A percentile compares a stretch with the other conserved stretches of the same genome.
Evolutionary conservation across 768 basidiomycete genomes (phyloP).

Genomic region (Tulasnella sp.): DNA sequence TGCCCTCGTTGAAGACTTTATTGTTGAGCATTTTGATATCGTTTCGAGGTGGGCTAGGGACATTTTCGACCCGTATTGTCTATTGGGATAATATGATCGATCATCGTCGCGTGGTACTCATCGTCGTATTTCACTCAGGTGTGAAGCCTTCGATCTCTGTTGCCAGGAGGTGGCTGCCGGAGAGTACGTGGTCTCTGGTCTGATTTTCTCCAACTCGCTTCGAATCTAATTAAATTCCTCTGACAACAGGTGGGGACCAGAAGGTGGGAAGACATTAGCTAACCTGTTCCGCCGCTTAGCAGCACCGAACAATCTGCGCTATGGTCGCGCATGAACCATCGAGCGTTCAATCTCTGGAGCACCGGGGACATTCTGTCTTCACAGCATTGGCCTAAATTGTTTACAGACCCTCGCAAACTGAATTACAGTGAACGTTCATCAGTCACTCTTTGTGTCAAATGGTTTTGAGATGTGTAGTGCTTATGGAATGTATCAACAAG

Average conservation of each 20-base stretch:
- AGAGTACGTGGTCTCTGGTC: constrained; percentile 41
- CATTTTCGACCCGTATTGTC: background rate
- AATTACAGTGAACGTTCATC: background rate
- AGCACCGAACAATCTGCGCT: constrained; percentile 36
- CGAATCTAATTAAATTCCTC: background rate
- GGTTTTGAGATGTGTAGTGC: too few relatives aligned
- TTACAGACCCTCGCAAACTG: too few relatives aligned
- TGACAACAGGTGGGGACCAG: constrained; percentile 51
- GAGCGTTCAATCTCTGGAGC: too few relatives aligned
- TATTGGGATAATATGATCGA: background rate
- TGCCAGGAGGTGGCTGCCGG: constrained; percentile 63
- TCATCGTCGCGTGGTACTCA: too few relatives aligned
- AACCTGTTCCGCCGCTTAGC: constrained; percentile 55
- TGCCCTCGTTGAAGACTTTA: constrained; percentile 57
- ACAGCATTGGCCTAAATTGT: too few relatives aligned
- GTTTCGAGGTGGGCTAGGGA: constrained; percentile 39
- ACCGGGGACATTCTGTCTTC: too few relatives aligned
- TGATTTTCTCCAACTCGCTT: background rate
- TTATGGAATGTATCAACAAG: too few relatives aligned
- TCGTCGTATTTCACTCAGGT: too few relatives aligned
- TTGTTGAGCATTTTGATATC: constrained; percentile 67
- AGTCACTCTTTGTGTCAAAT: too few relatives aligned
- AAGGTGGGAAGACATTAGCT: constrained; percentile 59
- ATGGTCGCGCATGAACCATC: background rate
- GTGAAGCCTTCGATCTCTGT: constrained; percentile 53